phyloP scores from a whole-genome alignment of 768 basidiomycete genomes.

The Ramaria rubella region DNA sequence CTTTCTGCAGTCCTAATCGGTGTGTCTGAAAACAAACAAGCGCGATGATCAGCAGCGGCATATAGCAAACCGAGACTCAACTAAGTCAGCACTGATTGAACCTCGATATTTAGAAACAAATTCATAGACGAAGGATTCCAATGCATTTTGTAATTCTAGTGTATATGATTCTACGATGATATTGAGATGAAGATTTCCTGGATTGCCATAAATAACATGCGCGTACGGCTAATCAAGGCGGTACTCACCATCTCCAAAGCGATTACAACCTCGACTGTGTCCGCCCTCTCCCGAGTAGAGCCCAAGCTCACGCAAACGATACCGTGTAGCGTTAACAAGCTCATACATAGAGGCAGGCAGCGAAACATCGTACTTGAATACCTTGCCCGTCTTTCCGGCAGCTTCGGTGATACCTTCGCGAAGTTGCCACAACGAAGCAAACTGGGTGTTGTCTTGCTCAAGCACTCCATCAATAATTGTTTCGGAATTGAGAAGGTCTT shows the following conservation, averaged over 20 bases:
- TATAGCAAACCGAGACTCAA: background rate
- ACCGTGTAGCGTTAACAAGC: constrained; percentile 75
- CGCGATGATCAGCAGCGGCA: background rate
- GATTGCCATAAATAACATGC: constrained; percentile 51
- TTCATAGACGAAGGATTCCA: constrained; percentile 96
- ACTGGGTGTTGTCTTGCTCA: constrained; percentile 86
- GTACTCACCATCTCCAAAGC: constrained; percentile 86
- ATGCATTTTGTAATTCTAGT: constrained; percentile 72
- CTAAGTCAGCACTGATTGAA: constrained; percentile 7
- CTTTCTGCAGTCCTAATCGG: constrained; percentile 2
- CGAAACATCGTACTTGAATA: constrained; percentile 96
- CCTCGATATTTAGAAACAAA: constrained; percentile 39
- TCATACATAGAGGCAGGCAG: constrained; percentile 85
- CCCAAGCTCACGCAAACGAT: constrained; percentile 46
- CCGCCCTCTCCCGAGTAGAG: constrained; percentile 60
- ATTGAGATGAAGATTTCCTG: constrained; percentile 93
- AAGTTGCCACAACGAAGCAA: constrained; percentile 83
- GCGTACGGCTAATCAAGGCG: background rate
- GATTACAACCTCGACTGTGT: constrained; percentile 66
- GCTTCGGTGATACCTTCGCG: constrained; percentile 92
- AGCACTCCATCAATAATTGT: constrained; percentile 81
- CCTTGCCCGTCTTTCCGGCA: constrained; percentile 86
- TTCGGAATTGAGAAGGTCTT: constrained; percentile 40
- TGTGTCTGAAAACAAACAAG: background rate
- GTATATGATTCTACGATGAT: constrained; percentile 77